Evolutionary conservation across 768 basidiomycete species (phyloP), one percentile per base, ranked within the genome.

Genomic region (Rhizopogon vinicolor): DNA sequence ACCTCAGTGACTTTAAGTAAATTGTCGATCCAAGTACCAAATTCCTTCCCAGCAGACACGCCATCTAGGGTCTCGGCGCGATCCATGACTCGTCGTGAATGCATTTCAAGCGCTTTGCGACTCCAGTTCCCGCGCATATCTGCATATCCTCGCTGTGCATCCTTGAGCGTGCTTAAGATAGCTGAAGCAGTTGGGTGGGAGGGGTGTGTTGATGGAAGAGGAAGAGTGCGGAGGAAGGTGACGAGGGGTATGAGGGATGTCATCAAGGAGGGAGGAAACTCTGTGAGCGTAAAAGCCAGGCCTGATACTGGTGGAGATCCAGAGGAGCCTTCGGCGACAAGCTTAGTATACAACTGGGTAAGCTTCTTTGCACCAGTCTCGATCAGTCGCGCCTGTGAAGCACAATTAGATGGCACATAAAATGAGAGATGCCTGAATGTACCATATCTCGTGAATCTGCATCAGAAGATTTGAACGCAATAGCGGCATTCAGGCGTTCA

Each of bases 41-140:
- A 82, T 57, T 91, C 91, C 37, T 77, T 77, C 2, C 90, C 91
- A 0, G 86, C 78, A 39, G 72, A 72, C 9, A 90, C 75, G 0
- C 84, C 76, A 57, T 89, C 87, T 7, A 84, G 74, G 0, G 79
- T 86, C 55, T 90, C 88, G 1, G 86, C 84, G 12, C 88, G 73
- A 35, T 89, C 88, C 1, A 91, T 73, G 8, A 87, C 74, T 8
- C 87, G 75, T 61, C 85, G 86, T 2, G 82, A 87, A 60, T 85
- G 84, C 7, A 75, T 75, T 62, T 93, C 91, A 19, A 92, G 67
- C 52, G 89, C 87, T 63, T 86, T 90, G 58, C 79, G 79, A 41
- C 76, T 78, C 91, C 91, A 93, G 12, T 74, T 77, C 10, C 90
- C 89, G 28, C 91, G 80, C 89, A 93, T 93, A 60, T 92, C 90